Base-by-base conservation (phyloP, 106 monocot genomes). In the Platanthera zijinensis region DNA sequence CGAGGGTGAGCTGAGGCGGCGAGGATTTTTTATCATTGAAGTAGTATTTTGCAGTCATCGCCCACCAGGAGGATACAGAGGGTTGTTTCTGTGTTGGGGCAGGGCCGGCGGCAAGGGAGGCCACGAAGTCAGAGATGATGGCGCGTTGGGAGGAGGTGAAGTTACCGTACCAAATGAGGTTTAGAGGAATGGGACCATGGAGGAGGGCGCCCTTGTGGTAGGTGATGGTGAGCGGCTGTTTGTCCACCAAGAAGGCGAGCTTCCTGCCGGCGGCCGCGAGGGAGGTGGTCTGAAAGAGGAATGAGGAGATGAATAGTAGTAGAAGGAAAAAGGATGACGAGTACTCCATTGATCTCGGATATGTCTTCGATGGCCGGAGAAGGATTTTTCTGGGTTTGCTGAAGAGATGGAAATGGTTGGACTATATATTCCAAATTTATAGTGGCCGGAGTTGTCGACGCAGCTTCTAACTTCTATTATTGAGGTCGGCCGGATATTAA, bases 131-230 rank as follows among this genome's bases (percentile, higher is more conserved):
- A 50, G 84, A 48, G 75, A 90, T 32, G 63, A 86, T 70, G 74
- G 90, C 67, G 59, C 84, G 82, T 50, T 93, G 93, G 28, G 84
- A 52, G 30, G 86, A 14, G 59, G 87, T 51, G 88, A 90, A 90
- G 46, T 51, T 74, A 73, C 93, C 93, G 76, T 93, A 93, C 83
- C 82, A 92, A 77, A 89, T 68, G 73, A 89, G 79, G 82, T 87
- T 80, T 46, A 92, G 15, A 72, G 87, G 76, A 82, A 71, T 68
- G 69, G 84, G 80, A 0, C 92, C 92, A 39, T 78, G 84, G 74
- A 92, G 87, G 51, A 92, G 87, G 6, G 76, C 75, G 71, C 92
- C 92, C 50, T 82, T 76, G 84, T 92, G 92, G 84, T 87, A 86
- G 10, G 72, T 70, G 22, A 85, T 71, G 7, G 84, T 62, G 10